Evolutionary conservation across 208 protist genomes (phyloP).

Genomic region (Kentomonas sorsogonicus): DNA sequence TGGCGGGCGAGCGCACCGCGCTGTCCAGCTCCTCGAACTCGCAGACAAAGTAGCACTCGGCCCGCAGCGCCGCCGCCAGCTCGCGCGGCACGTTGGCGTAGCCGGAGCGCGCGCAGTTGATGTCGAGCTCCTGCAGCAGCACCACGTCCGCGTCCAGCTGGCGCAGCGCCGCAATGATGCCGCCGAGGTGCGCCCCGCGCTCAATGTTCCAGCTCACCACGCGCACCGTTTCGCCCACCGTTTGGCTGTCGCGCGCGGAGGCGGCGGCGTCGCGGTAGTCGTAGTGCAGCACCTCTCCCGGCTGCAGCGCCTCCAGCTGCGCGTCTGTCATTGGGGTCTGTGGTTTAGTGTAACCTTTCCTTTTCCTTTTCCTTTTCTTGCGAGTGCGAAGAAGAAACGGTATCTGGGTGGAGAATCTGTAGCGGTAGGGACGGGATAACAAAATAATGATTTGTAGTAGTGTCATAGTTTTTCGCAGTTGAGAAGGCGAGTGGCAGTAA

Average conservation of each 20-base stretch:
- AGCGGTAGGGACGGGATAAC: too few relatives aligned
- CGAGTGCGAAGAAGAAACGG: constrained; percentile 1
- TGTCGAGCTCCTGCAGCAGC: constrained; percentile 79
- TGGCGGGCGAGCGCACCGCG: constrained; percentile 17
- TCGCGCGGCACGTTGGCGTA: constrained; percentile 60
- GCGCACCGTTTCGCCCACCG: constrained; percentile 39
- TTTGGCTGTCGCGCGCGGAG: constrained; percentile 10
- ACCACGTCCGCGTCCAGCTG: constrained; percentile 51
- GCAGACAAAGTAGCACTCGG: constrained; percentile 65
- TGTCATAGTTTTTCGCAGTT: too few relatives aligned
- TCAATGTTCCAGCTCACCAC: constrained; percentile 87
- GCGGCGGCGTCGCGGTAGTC: constrained; percentile 36
- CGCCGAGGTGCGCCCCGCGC: constrained; percentile 48
- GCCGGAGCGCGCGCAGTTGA: constrained; percentile 58
- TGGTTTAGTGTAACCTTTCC: neutral
- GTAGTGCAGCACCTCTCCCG: constrained; percentile 57
- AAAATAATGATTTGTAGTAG: too few relatives aligned
- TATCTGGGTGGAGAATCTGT: too few relatives aligned
- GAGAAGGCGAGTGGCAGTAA: too few relatives aligned
- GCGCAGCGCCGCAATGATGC: constrained; percentile 44
- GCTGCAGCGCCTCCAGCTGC: constrained; percentile 22
- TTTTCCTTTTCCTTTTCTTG: constrained; percentile 10
- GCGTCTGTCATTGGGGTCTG: constrained; percentile 9
- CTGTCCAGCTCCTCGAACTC: constrained; percentile 76
- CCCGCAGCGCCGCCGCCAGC: constrained; percentile 47